A percentile compares a stretch with the other conserved stretches of the same genome.
phyloP scores from a whole-genome alignment of 1,139 yeast species.

The Yamadazyma epiphylla region DNA sequence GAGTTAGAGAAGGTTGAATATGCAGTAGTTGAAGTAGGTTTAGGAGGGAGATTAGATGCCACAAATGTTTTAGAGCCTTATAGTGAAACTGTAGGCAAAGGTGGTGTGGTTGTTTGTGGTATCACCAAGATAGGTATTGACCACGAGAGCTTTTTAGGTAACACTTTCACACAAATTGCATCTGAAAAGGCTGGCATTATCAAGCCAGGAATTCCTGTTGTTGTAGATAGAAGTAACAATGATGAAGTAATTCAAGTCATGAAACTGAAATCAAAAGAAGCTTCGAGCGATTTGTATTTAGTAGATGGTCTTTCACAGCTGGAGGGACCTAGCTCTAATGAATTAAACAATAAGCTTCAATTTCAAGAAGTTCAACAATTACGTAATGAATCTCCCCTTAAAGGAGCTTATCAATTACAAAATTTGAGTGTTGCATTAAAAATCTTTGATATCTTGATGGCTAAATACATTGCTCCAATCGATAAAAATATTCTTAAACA shows the following conservation, averaged over 20 bases:
- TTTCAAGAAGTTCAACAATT: slow-evolving; percentile 10
- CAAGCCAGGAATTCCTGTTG: slow-evolving; percentile 56
- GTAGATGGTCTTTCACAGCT: slow-evolving; percentile 12
- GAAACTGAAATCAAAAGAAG: slow-evolving; percentile 14
- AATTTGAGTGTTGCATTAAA: slow-evolving; percentile 71
- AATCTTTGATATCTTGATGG: slow-evolving; percentile 39
- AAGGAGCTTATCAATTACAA: slow-evolving; percentile 68
- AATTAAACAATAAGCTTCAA: slow-evolving; percentile 3
- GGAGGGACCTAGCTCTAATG: slow-evolving; percentile 4
- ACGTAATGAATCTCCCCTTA: slow-evolving; percentile 46
- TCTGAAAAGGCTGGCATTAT: slow-evolving; percentile 81
- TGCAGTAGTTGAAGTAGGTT: slow-evolving; percentile 85
- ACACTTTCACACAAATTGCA: slow-evolving; percentile 61
- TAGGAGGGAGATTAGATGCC: slow-evolving; percentile 87
- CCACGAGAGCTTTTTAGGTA: slow-evolving; percentile 74
- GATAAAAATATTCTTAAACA: slow-evolving; percentile 28
- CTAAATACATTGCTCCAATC: slow-evolving; percentile 15
- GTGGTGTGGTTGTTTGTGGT: slow-evolving; percentile 61
- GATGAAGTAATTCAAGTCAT: slow-evolving; percentile 46
- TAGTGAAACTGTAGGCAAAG: slow-evolving; percentile 7
- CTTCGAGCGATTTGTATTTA: slow-evolving; percentile 14
- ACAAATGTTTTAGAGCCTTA: slow-evolving; percentile 59
- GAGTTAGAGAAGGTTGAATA: slow-evolving; percentile 53
- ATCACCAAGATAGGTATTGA: slow-evolving; percentile 84
- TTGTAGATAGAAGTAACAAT: slow-evolving; percentile 69